Evolutionary conservation across 768 basidiomycete genomes (phyloP), one percentile per base, ranked within the genome.

Genomic region (Rhodotorula kratochvilovae): DNA sequence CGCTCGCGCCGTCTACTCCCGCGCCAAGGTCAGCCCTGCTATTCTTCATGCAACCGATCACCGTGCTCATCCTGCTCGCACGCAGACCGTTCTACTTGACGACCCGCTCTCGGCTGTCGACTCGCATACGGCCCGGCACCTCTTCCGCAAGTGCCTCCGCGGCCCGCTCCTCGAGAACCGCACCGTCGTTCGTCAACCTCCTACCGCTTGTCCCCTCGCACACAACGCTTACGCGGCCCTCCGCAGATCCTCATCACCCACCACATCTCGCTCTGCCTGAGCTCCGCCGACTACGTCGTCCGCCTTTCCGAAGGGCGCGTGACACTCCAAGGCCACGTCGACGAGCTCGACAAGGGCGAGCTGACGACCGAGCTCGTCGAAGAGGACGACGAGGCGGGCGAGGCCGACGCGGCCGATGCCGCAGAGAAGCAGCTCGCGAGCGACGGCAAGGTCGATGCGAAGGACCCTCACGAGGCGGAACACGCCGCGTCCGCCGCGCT

Each of bases 141-240:
- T 78, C 10, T 72, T 67, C 63, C 43, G 58, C 43, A 73, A 77
- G 57, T 76, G 91, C 74, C 83, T 97, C n/a, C 83, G 85, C 74
- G 94, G 94, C 8, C 89, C 90, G 62, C 82, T 98, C 36, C 83
- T 92, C 78, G 80, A 82, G 39, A 87, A 86, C 19, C 85, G 93
- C 62, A 96, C 93, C 1, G 81, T 95, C 56, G 84, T 95, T 55
- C 84, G 70, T 59, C 5, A 13, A 6, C 39, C 45, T 31, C n/a
- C 93, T 27, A 90, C 92, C 56, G 92, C 91, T 11, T 92, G 93
- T 76, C 90, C 92, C 76, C 88, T 93, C n/a, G 89, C 92, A 77
- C 84, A 94, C 8, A 90, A 90, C 76, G 84, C 89, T 86, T 39
- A 89, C 91, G 89, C 92, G 77, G 84, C 95, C 11, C 90, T 90